Percentiles rank a stretch among this genome's conserved stretches.
These are phyloP conservation scores for Picochlorum sp. DNA, from an alignment of 139 green algal species.

Conservation along the genomic window DNA sequence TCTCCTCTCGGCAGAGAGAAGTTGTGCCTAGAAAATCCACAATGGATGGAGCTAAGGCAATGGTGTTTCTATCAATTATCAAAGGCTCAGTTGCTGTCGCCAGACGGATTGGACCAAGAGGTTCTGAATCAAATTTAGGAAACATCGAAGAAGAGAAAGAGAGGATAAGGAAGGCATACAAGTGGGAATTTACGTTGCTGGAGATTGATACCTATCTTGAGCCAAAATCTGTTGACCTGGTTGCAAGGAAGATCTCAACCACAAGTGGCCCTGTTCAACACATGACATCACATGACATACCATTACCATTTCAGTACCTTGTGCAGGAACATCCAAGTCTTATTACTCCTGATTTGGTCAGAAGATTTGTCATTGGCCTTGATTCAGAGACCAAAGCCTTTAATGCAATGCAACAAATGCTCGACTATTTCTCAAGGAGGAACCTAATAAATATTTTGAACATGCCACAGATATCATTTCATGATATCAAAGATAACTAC, in stretches of 20 bases:
- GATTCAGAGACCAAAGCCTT: conserved; percentile 3
- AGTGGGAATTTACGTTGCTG: too few relatives aligned
- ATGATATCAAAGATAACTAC: conserved; percentile 12
- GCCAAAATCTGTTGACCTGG: too few relatives aligned
- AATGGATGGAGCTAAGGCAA: too few relatives aligned
- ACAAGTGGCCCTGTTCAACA: neutral
- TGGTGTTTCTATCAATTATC: too few relatives aligned
- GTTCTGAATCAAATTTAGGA: too few relatives aligned
- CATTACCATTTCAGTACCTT: neutral
- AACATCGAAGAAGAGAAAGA: too few relatives aligned
- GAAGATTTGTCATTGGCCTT: conserved; percentile 9
- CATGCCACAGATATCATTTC: neutral
- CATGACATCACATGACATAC: neutral
- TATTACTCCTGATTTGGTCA: conserved; percentile 5
- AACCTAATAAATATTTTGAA: neutral
- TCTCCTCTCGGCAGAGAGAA: too few relatives aligned
- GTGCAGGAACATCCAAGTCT: neutral
- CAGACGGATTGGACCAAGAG: too few relatives aligned
- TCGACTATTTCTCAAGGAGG: neutral
- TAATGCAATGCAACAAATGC: neutral
- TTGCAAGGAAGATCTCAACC: neutral
- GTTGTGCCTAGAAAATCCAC: too few relatives aligned
- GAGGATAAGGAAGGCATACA: too few relatives aligned
- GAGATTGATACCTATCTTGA: too few relatives aligned
- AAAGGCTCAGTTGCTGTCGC: too few relatives aligned